Evolutionary conservation across 2,329 filamentous ascomycete genomes (phyloP).

Genomic region (Sodiomyces alkalinus): DNA sequence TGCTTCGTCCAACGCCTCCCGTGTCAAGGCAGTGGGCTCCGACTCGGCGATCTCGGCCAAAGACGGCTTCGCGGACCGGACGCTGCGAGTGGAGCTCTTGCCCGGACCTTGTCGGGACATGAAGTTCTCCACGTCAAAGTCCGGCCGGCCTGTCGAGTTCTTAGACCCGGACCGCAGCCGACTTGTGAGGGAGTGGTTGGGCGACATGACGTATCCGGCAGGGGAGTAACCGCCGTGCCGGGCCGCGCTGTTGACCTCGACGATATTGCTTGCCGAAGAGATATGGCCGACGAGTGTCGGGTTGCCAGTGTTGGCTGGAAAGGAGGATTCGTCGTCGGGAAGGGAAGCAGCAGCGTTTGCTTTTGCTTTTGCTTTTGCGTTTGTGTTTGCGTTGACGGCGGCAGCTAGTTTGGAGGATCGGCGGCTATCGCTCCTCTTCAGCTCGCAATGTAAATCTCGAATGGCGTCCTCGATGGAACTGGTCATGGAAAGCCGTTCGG

Average conservation of each 20-base stretch:
- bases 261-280: conserved; percentile 44
- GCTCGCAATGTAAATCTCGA: conserved; percentile 53
- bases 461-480: conserved; percentile 70
- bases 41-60: conserved; percentile 41
- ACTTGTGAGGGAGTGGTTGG: conserved; percentile 44
- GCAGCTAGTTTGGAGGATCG: conserved; percentile 46
- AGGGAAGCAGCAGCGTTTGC: conserved; percentile 10
- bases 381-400: conserved; percentile 20
- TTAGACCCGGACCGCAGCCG: conserved; percentile 40
- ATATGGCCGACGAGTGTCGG: conserved; percentile 22
- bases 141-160: conserved; percentile 25
- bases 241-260: conserved; percentile 52
- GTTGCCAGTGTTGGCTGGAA: conserved; percentile 12
- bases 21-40: conserved; percentile 34
- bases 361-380: too few relatives aligned
- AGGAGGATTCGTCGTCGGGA: conserved; percentile 7
- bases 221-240: conserved; percentile 58
- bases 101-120: conserved; percentile 37
- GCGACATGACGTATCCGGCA: conserved; percentile 51
- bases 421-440: conserved; percentile 55
- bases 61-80: conserved; percentile 32
- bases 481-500: conserved; percentile 57
- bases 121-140: conserved; percentile 24
- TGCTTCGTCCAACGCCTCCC: conserved; percentile 37
- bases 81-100: conserved; percentile 36